Percentiles rank a stretch among this genome's conserved stretches.
Evolutionary conservation across 2,329 filamentous ascomycete genomes (phyloP).

Genomic region (Clarireedia monteithiana): DNA sequence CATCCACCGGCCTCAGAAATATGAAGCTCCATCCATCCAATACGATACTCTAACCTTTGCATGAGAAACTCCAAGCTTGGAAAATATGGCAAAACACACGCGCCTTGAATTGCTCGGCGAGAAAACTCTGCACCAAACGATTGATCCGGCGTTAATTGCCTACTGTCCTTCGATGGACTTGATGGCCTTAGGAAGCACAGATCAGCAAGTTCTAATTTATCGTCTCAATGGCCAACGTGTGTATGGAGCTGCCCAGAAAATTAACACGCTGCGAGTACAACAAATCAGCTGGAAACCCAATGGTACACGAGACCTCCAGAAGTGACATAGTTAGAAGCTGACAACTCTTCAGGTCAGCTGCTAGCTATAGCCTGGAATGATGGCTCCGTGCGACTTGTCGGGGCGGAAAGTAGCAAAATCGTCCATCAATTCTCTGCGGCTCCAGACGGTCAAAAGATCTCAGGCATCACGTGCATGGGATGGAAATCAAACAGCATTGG

Average conservation of each 20-base stretch:
- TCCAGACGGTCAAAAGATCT: slow-evolving; percentile 19
- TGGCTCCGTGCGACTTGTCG: slow-evolving; percentile 67
- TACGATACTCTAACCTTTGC: not conserved
- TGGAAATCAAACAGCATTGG: slow-evolving; percentile 29
- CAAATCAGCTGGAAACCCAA: slow-evolving; percentile 31
- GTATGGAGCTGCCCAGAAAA: slow-evolving; percentile 39
- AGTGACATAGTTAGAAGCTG: not conserved
- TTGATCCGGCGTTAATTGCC: slow-evolving; percentile 52
- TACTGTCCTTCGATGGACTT: slow-evolving; percentile 85
- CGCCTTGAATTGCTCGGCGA: slow-evolving; percentile 41
- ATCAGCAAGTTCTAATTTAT: slow-evolving; percentile 66
- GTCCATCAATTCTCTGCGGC: slow-evolving; percentile 57
- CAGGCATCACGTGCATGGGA: slow-evolving; percentile 38
- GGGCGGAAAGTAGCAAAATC: slow-evolving; percentile 72
- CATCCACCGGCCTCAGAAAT: not conserved
- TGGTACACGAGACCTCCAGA: slow-evolving; percentile 17
- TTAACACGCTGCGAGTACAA: slow-evolving; percentile 31
- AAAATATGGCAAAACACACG: slow-evolving; percentile 15
- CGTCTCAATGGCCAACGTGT: slow-evolving; percentile 68
- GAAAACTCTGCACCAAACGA: slow-evolving; percentile 47
- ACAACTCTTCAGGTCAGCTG: slow-evolving; percentile 46
- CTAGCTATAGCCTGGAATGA: slow-evolving; percentile 81
- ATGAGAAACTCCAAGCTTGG: not conserved
- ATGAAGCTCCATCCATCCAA: not conserved
- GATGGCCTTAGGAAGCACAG: slow-evolving; percentile 61